These are phyloP conservation scores for Cytospora schulzeri DNA, from an alignment of 2,329 filamentous ascomycete genomes.

Conservation along the genomic window DNA sequence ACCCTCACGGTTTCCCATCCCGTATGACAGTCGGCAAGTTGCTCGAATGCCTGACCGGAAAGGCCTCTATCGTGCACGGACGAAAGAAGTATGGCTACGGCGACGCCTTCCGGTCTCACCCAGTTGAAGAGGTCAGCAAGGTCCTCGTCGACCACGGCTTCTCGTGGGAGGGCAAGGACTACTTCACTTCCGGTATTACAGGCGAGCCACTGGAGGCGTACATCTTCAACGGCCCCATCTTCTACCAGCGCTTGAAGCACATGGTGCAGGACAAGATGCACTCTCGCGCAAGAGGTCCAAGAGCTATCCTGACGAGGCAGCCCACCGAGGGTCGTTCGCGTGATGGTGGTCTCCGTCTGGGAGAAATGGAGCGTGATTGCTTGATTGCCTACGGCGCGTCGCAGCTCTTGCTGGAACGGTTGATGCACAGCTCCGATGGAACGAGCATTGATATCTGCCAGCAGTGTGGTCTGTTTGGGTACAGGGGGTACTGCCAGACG, in stretches of 20 bases:
- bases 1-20: slow-evolving; percentile 98
- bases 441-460: slow-evolving; percentile 94
- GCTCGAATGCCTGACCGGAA: slow-evolving; percentile 91
- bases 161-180: slow-evolving; percentile 96
- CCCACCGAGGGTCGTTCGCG: slow-evolving; percentile 94
- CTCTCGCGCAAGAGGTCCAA: slow-evolving; percentile 84
- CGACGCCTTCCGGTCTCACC: slow-evolving; percentile 79
- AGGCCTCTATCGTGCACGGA: slow-evolving; percentile 85
- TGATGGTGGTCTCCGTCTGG: slow-evolving; percentile 87
- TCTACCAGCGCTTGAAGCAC: slow-evolving; percentile 99
- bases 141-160: slow-evolving; percentile 87
- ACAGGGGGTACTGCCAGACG: slow-evolving; percentile 90
- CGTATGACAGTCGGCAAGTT: slow-evolving; percentile 99
- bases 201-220: slow-evolving; percentile 93
- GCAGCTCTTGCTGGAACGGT: slow-evolving; percentile 85
- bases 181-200: slow-evolving; percentile 91
- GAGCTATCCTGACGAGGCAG: slow-evolving; percentile 89
- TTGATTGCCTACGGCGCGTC: slow-evolving; percentile 95
- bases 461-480: slow-evolving; percentile 91
- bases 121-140: slow-evolving; percentile 86
- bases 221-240: slow-evolving; percentile 98
- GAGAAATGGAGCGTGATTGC: slow-evolving; percentile 99
- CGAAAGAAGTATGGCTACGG: slow-evolving; percentile 82
- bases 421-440: slow-evolving; percentile 93
- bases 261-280: slow-evolving; percentile 99